A percentile compares a stretch with the other conserved stretches of the same genome.
phyloP scores from a whole-genome alignment of 176 grass and related monocot genomes.

The Oryza meyeriana region DNA sequence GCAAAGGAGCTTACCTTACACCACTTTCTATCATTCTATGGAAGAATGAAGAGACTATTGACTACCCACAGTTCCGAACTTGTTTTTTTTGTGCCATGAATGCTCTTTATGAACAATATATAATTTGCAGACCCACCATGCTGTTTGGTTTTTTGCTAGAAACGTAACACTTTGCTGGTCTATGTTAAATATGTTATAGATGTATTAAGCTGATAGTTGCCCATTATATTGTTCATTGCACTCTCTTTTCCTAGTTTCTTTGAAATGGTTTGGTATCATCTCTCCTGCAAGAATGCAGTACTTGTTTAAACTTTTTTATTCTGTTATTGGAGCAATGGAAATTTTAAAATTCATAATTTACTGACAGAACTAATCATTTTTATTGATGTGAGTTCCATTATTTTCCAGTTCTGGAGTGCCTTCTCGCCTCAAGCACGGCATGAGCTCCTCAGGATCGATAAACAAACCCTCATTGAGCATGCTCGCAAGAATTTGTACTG shows the following conservation, averaged over 20 bases:
- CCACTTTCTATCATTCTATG: background rate
- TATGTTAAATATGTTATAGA: background rate
- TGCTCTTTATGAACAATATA: background rate
- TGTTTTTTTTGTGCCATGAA: background rate
- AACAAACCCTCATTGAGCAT: conserved; percentile 78
- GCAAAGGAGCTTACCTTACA: background rate
- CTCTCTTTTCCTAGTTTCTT: background rate
- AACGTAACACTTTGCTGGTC: background rate
- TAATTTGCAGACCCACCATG: background rate
- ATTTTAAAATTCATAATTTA: background rate
- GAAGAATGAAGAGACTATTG: background rate
- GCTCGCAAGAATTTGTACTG: conserved; percentile 80
- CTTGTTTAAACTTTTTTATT: background rate
- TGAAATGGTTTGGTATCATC: background rate
- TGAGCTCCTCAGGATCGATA: conserved; percentile 71
- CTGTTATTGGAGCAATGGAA: conserved; percentile 18
- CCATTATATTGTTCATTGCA: background rate
- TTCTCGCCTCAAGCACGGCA: conserved; percentile 46
- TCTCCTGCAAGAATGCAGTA: background rate
- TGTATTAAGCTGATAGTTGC: background rate
- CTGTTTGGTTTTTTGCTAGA: background rate
- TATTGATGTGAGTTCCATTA: conserved; percentile 3
- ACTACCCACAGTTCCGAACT: background rate
- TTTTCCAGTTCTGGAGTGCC: conserved; percentile 77
- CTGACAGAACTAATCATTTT: background rate